phyloP scores from a whole-genome alignment of 2,329 filamentous ascomycete genomes.

The Monilinia polystroma region DNA sequence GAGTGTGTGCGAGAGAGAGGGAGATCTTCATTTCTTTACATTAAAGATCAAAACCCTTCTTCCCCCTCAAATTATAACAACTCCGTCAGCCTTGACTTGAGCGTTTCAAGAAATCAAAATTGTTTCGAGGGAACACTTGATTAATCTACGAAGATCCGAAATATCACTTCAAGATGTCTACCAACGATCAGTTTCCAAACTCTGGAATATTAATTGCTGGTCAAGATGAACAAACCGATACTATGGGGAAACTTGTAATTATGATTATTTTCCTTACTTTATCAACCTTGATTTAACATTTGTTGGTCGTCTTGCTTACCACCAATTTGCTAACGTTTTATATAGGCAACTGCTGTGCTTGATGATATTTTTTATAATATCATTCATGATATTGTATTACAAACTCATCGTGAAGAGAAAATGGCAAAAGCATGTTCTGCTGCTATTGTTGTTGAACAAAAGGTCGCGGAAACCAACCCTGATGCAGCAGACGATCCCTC shows the following conservation, averaged over 20 bases:
- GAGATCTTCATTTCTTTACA: not conserved
- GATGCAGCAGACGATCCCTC: slow-evolving; percentile 39
- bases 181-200: slow-evolving; percentile 34
- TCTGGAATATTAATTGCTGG: slow-evolving; percentile 53
- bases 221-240: slow-evolving; percentile 44
- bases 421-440: slow-evolving; percentile 66
- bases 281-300: slow-evolving; percentile 5
- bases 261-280: slow-evolving; percentile 17
- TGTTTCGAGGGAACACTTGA: not conserved
- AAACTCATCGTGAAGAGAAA: slow-evolving; percentile 77
- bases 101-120: not conserved
- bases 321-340: slow-evolving; percentile 27
- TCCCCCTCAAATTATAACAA: not conserved
- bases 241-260: slow-evolving; percentile 60
- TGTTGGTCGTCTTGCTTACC: slow-evolving; percentile 26
- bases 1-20: not conserved
- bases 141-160: not conserved
- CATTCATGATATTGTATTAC: slow-evolving; percentile 70
- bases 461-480: slow-evolving; percentile 35
- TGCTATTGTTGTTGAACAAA: slow-evolving; percentile 62
- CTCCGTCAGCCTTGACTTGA: slow-evolving; percentile 9
- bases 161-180: slow-evolving; percentile 32
- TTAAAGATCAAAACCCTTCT: not conserved
- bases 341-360: slow-evolving; percentile 62
- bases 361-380: slow-evolving; percentile 76